These are phyloP conservation scores for Lachancea mirantina DNA, from an alignment of 805 yeast genomes.

Conservation along the genomic window DNA sequence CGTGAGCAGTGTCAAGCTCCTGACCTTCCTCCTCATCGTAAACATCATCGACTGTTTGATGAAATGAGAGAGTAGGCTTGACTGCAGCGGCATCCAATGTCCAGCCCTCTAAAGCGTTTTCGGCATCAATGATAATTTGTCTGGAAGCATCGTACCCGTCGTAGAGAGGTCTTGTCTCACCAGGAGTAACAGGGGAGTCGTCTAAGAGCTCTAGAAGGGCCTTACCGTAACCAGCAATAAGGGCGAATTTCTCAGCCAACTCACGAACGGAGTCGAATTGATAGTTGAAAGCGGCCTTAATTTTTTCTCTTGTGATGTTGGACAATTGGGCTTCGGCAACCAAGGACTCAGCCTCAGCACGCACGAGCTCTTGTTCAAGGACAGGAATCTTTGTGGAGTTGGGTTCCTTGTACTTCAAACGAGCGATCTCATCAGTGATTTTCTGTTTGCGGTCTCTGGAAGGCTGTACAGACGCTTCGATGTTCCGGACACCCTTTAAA, in stretches of 20 bases:
- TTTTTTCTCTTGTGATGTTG: constrained; percentile 95
- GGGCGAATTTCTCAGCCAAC: constrained; percentile 90
- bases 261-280: constrained; percentile 95
- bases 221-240: constrained; percentile 98
- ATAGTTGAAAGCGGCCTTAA: constrained; percentile 94
- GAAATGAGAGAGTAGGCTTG: constrained; percentile 85
- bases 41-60: constrained; percentile 62
- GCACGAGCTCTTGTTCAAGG: constrained; percentile 94
- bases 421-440: constrained; percentile 95
- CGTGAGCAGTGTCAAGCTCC: constrained; percentile 36
- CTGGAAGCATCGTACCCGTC: constrained; percentile 97
- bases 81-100: constrained; percentile 92
- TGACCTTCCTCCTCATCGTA: constrained; percentile 44
- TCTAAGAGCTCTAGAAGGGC: constrained; percentile 92
- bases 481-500: constrained; percentile 87
- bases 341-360: constrained; percentile 98
- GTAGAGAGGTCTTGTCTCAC: constrained; percentile 97
- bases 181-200: constrained; percentile 97
- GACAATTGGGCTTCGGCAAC: constrained; percentile 99
- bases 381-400: constrained; percentile 92
- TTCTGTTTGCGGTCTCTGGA: constrained; percentile 96
- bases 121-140: constrained; percentile 96
- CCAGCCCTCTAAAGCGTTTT: constrained; percentile 93
- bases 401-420: constrained; percentile 96
- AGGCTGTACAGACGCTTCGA: constrained; percentile 97